Percentiles rank a stretch among this genome's conserved stretches.
Conservation (phyloP, 2,329 filamentous ascomycete genomes). For the Colletotrichum simmondsii region DNA sequence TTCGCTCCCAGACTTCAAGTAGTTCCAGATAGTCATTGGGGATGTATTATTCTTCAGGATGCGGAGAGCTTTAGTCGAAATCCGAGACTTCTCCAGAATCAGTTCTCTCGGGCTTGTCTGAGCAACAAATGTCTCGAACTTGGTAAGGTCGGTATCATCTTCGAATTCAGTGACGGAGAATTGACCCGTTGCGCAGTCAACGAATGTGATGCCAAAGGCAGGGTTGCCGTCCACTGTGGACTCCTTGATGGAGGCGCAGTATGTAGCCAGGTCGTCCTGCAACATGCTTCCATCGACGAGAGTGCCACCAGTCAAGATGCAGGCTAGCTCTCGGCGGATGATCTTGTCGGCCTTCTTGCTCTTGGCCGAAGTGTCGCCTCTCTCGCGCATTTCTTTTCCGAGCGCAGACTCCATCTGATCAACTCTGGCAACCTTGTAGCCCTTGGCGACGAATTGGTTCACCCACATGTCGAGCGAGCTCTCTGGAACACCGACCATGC, state of each 20-base stretch:
- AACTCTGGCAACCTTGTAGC: constrained; percentile 95
- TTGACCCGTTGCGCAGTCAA: constrained; percentile 94
- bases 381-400: constrained; percentile 98
- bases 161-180: constrained; percentile 94
- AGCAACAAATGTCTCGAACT: constrained; percentile 96
- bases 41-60: constrained; percentile 96
- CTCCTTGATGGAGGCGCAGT: constrained; percentile 95
- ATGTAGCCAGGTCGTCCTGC: constrained; percentile 97
- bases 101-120: constrained; percentile 91
- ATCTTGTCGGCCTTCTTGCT: constrained; percentile 86
- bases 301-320: constrained; percentile 91
- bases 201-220: constrained; percentile 91
- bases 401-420: constrained; percentile 97
- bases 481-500: constrained; percentile 98
- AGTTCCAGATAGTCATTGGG: constrained; percentile 95
- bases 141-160: constrained; percentile 93
- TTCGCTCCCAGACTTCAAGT: constrained; percentile 85
- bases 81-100: constrained; percentile 84
- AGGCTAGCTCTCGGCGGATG: constrained; percentile 89
- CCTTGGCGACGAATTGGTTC: constrained; percentile 97
- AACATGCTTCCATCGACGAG: constrained; percentile 97
- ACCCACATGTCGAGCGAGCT: constrained; percentile 97
- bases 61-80: constrained; percentile 89
- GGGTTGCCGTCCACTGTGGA: constrained; percentile 78
- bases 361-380: constrained; percentile 71